A percentile compares a stretch with the other conserved stretches of the same genome.
Conservation (phyloP, 2,329 filamentous ascomycete genomes). For the Trichoderma pleuroti region DNA sequence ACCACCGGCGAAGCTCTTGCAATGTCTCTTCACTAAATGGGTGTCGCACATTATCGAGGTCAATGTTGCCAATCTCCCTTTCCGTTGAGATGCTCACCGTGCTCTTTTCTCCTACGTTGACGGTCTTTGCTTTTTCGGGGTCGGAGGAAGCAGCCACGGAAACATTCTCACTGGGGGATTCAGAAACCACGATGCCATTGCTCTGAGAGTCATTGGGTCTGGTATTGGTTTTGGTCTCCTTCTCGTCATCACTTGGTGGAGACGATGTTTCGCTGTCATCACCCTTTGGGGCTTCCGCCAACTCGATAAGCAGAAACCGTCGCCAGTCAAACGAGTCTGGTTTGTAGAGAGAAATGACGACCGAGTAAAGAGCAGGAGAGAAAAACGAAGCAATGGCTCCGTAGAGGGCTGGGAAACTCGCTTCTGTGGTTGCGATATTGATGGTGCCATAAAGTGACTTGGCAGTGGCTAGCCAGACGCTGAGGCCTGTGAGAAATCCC, state of each 20-base stretch:
- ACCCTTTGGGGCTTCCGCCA: background rate
- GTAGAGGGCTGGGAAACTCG: conserved; percentile 7
- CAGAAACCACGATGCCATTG: background rate
- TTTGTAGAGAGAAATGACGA: conserved; percentile 6
- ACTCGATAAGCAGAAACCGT: conserved; percentile 6
- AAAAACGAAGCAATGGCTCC: conserved; percentile 15
- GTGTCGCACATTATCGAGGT: conserved; percentile 8
- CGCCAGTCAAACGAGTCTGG: conserved; percentile 14
- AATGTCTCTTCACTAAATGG: conserved; percentile 7
- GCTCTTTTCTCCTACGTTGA: background rate
- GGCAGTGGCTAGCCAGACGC: conserved; percentile 13
- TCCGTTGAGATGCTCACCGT: background rate
- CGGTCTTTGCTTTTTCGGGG: background rate
- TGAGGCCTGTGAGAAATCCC: conserved; percentile 6
- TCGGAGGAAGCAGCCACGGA: background rate
- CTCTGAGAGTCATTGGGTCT: background rate
- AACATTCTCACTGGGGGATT: background rate
- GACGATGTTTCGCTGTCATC: background rate
- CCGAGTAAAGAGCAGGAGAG: conserved; percentile 12
- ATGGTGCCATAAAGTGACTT: conserved; percentile 10
- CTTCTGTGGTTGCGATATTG: conserved; percentile 9
- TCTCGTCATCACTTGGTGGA: background rate
- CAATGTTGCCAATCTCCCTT: background rate
- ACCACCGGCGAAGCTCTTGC: background rate
- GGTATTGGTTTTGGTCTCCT: background rate